Percentiles rank a stretch among this genome's conserved stretches.
Evolutionary conservation across 2,329 filamentous ascomycete species (phyloP).

Genomic region (Cercospora brassicicola): DNA sequence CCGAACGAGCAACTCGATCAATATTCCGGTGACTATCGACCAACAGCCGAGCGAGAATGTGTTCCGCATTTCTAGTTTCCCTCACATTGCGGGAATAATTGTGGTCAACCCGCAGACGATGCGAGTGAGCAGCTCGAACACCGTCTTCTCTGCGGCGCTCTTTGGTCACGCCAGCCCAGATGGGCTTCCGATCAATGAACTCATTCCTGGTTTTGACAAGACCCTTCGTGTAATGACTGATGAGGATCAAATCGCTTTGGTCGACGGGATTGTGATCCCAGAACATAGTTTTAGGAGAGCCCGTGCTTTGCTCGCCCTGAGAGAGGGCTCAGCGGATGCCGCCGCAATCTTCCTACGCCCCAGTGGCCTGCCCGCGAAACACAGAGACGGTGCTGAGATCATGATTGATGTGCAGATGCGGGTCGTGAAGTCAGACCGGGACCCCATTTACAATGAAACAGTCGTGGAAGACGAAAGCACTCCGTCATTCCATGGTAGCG

Average conservation of each 20-base stretch:
- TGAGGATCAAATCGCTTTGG: slow-evolving; percentile 78
- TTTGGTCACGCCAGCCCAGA: slow-evolving; percentile 87
- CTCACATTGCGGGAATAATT: slow-evolving; percentile 95
- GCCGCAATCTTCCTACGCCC: slow-evolving; percentile 79
- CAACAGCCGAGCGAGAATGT: slow-evolving; percentile 68
- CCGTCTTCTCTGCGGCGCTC: slow-evolving; percentile 86
- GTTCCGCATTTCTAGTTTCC: slow-evolving; percentile 87
- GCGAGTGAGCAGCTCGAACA: slow-evolving; percentile 86
- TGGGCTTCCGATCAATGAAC: slow-evolving; percentile 72
- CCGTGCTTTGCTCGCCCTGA: slow-evolving; percentile 76
- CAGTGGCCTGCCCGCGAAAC: slow-evolving; percentile 78
- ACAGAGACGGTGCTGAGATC: slow-evolving; percentile 87
- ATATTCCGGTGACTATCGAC: slow-evolving; percentile 80
- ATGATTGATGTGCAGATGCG: slow-evolving; percentile 96
- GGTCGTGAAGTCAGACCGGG: slow-evolving; percentile 84
- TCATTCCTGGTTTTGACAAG: slow-evolving; percentile 85
- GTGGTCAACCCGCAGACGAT: slow-evolving; percentile 79
- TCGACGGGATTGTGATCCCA: slow-evolving; percentile 94
- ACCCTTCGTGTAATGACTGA: slow-evolving; percentile 78
- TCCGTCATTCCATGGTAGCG: slow-evolving; percentile 56
- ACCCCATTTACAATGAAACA: slow-evolving; percentile 59
- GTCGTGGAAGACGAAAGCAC: slow-evolving; percentile 65
- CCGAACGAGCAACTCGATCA: slow-evolving; percentile 71
- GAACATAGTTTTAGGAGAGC: slow-evolving; percentile 94
- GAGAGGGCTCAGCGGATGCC: slow-evolving; percentile 75